These are phyloP conservation scores for Pythium aphanidermatum DNA, from an alignment of 352 stramenopile species.

Conservation along the genomic window DNA sequence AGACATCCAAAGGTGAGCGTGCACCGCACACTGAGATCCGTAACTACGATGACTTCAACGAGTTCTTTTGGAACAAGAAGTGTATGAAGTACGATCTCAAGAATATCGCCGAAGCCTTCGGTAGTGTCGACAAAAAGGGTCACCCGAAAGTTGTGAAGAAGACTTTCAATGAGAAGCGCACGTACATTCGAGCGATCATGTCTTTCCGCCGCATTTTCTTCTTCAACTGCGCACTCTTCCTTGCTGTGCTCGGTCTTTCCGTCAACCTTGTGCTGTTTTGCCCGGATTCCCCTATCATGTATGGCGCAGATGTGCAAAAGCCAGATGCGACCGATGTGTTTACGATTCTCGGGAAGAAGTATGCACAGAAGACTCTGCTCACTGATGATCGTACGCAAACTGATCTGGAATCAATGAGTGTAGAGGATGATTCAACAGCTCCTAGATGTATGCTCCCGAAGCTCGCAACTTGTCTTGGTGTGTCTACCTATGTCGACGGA, in stretches of 20 bases:
- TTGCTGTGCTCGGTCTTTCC: slow-evolving; percentile 53
- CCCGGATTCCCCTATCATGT: slow-evolving; percentile 71
- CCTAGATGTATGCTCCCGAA: slow-evolving; percentile 58
- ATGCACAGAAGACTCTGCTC: slow-evolving; percentile 17
- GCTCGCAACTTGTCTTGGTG: slow-evolving; percentile 61
- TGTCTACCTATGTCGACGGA: slow-evolving; percentile 32
- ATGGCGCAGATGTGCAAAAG: slow-evolving; percentile 46
- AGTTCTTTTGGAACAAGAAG: slow-evolving; percentile 88
- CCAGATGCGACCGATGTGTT: slow-evolving; percentile 34
- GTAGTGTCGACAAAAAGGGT: slow-evolving; percentile 74
- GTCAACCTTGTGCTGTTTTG: slow-evolving; percentile 78
- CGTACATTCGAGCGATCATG: slow-evolving; percentile 65
- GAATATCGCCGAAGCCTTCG: slow-evolving; percentile 66
- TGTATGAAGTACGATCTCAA: slow-evolving; percentile 72
- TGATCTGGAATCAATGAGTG: neutral
- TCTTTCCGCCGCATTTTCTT: slow-evolving; percentile 83
- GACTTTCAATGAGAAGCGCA: slow-evolving; percentile 76
- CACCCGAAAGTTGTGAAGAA: slow-evolving; percentile 79
- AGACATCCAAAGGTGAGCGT: slow-evolving; percentile 69
- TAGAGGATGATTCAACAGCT: neutral
- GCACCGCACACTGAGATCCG: slow-evolving; percentile 70
- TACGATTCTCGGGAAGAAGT: slow-evolving; percentile 59
- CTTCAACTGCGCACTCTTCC: slow-evolving; percentile 72
- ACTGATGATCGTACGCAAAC: slow-evolving; percentile 2
- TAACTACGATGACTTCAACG: slow-evolving; percentile 88